Base-by-base conservation (phyloP, 2,329 filamentous ascomycete genomes). In the Coniella lustricola region DNA sequence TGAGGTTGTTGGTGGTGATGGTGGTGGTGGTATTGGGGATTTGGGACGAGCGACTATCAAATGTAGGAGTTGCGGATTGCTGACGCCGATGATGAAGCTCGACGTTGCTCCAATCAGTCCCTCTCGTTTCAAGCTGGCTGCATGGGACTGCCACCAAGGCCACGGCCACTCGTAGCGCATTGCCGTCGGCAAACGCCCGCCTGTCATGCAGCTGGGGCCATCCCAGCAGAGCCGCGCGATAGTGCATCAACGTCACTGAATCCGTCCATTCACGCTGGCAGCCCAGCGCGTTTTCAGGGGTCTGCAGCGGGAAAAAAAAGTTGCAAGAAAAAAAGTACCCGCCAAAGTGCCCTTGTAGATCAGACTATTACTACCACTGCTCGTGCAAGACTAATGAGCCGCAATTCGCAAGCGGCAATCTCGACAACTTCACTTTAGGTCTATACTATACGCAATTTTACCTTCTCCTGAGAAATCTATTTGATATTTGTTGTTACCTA, bases 161-260 rank as follows among this genome's bases (percentile, higher is more conserved):
- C 25, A 5, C 25, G 5, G 25, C 25, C 25, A 5, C 25, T 29
- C 25, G 12, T 29, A 18, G 33, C 33, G 13, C 33, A 13, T 46
- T 52, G 50, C 50, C 50, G 47, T 33, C 47, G 50, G 50, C 50
- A 52, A 50, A 32, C 38, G n/a, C n/a, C 47, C 44, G 41, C 50
- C 36, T 34, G 17, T 22, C 45, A 31, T 31, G 16, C 31, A 14
- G 14, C 44, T 32, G 36, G 37, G 20, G 25, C 31, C 22, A 43
- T 46, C 36, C 46, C 32, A 33, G 50, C 43, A 18, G 14, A 35
- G 32, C 17, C 10, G 25, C 10, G 25, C 5, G 10, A 29, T 49
- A 50, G 50, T 38, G 46, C 39, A 44, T 46, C 14, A 52, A 29
- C 46, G 50, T 50, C 50, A 52, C 46, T 46, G 43, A 49, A 49